Evolutionary conservation across 805 yeast species (phyloP), one percentile per base, ranked within the genome.

Genomic region (Candida oleophila): DNA sequence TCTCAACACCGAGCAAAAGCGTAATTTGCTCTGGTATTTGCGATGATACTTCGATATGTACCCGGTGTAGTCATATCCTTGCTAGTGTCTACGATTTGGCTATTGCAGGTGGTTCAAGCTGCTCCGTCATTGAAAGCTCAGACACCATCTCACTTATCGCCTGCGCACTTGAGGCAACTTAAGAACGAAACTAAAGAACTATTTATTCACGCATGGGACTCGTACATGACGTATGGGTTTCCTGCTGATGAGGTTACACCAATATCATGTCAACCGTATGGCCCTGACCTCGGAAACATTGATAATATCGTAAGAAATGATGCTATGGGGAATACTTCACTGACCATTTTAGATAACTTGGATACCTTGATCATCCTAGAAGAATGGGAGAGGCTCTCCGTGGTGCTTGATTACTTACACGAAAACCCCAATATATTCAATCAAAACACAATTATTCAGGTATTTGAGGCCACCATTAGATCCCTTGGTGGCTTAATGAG

Each of bases 191-290:
- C 92, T 0, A 68, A 62, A 46, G 57, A 62, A 2, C 68, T 90
- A 30, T 89, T 91, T 54, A 65, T 81, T 46, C 92, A 86, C 64
- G 94, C 87, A 0, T 87, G 92, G 86, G 57, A 73, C 44, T 74
- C 83, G 9, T 91, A 91, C 61, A 69, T 86, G 69, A 61, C 65
- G 1, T 57, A 75, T 56, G 98, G 88, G 0, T 89, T 78, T 55
- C 97, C 97, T 0, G 78, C 69, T 20, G 98, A 91, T 63, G 95
- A 90, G 58, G 80, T 91, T 7, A 66, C 74, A 32, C 97, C 98
- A 0, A 55, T 87, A 11, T 62, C 84, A 0, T 91, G 98, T 61
- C 62, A 59, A 18, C 85, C 89, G 0, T 78, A 80, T 43, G 85
- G 83, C 2, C 81, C 89, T 11, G 89, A 88, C 57, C 73, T 68